Conservation (phyloP, 345 rosid species). For the Dovyalis caffra region DNA sequence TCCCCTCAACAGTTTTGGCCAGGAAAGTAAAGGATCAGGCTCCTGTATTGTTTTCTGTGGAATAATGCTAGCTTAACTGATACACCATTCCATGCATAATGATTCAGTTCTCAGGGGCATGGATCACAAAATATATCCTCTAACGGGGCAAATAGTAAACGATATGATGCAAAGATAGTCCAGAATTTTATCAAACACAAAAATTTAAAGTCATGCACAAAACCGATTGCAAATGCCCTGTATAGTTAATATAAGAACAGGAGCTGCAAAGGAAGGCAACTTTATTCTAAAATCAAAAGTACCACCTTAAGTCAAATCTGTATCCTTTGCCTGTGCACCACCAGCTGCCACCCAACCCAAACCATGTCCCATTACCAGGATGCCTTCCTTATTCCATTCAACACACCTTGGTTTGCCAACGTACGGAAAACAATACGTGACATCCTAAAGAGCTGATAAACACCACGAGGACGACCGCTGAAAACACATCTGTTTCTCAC, state of each 20-base stretch:
- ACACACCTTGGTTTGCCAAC: constrained; percentile 32
- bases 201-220: not conserved
- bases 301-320: constrained; percentile 1
- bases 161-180: not conserved
- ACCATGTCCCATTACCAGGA: constrained; percentile 29
- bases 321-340: not conserved
- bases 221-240: not conserved
- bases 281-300: constrained; percentile 2
- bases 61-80: not conserved
- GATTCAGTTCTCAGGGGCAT: not conserved
- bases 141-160: not conserved
- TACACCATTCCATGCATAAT: not conserved
- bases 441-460: constrained; percentile 43
- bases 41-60: not conserved
- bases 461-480: constrained; percentile 54
- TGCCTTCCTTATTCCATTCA: constrained; percentile 40
- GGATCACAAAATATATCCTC: not conserved
- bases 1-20: not conserved
- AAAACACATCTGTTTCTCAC: constrained; percentile 55
- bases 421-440: constrained; percentile 46
- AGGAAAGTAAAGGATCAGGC: not conserved
- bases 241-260: not conserved
- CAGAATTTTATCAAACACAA: not conserved
- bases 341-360: not conserved
- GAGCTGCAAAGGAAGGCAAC: not conserved